Evolutionary conservation across 176 grass and related monocot genomes (phyloP).

Genomic region (Leersia perrieri): DNA sequence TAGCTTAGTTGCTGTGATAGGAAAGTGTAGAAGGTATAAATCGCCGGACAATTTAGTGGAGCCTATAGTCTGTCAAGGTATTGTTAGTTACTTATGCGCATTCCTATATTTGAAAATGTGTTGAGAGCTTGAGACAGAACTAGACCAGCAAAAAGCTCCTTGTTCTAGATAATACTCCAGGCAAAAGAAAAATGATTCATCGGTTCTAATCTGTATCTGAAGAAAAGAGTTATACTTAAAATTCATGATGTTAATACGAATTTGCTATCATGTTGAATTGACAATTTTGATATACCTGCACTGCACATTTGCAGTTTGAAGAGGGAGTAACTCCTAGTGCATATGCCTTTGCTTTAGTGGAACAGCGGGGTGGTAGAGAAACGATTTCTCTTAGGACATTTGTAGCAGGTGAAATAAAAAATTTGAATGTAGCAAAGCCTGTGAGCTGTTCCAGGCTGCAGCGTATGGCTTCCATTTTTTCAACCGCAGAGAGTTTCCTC

Average conservation of each 20-base stretch:
- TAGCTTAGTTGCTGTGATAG: background rate
- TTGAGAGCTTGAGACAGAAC: background rate
- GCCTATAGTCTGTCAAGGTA: background rate
- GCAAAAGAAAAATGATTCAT: background rate
- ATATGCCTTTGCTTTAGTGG: slow-evolving; percentile 92
- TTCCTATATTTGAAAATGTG: background rate
- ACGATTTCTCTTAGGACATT: slow-evolving; percentile 68
- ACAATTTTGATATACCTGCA: slow-evolving; percentile 14
- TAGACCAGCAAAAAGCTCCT: background rate
- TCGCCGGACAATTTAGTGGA: background rate
- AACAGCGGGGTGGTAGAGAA: slow-evolving; percentile 66
- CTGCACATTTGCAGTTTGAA: slow-evolving; percentile 59
- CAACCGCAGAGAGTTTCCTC: slow-evolving; percentile 38
- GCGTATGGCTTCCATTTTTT: slow-evolving; percentile 56
- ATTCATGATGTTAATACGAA: background rate
- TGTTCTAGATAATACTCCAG: background rate
- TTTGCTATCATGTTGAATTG: background rate
- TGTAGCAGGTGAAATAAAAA: slow-evolving; percentile 64
- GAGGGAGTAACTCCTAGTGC: slow-evolving; percentile 58
- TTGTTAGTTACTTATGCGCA: background rate
- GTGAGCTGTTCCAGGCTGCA: slow-evolving; percentile 52
- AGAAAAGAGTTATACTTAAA: background rate
- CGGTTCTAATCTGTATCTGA: background rate
- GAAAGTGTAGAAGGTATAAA: background rate
- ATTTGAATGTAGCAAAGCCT: slow-evolving; percentile 59